These are phyloP conservation scores for Rhizopogon rudus DNA, from an alignment of 768 basidiomycete species.

Conservation along the genomic window DNA sequence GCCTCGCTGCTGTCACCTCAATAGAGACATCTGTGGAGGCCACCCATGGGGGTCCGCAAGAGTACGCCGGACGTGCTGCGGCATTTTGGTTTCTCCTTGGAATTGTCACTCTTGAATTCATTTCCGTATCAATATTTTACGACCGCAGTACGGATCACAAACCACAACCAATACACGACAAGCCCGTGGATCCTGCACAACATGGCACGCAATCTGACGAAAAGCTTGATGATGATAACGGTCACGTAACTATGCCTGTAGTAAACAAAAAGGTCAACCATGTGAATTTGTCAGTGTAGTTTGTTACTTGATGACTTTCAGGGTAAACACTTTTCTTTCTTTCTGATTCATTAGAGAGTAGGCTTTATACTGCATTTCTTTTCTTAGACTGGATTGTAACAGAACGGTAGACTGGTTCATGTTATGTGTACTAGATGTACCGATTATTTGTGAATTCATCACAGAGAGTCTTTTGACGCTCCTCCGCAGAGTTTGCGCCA, in stretches of 20 bases:
- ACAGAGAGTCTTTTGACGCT: no score
- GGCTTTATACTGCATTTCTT: no score
- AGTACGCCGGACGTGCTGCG: slow-evolving; percentile 38
- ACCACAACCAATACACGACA: not conserved
- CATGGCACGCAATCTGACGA: not conserved
- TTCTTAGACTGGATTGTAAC: no score
- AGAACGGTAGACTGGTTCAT: no score
- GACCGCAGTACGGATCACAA: slow-evolving; percentile 10
- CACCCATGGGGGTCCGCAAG: slow-evolving; percentile 23
- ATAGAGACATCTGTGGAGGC: slow-evolving; percentile 42
- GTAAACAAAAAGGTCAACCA: not conserved
- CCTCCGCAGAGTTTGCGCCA: no score
- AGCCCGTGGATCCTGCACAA: not conserved
- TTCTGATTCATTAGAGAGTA: no score
- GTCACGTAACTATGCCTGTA: not conserved
- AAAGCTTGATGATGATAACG: not conserved
- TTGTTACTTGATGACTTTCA: no score
- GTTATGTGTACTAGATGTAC: no score
- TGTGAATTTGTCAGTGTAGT: no score
- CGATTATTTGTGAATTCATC: no score
- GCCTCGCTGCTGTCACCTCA: slow-evolving; percentile 42
- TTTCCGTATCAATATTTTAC: slow-evolving; percentile 33
- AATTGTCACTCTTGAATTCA: slow-evolving; percentile 26
- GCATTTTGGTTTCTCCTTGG: slow-evolving; percentile 42
- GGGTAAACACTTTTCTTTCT: no score